Evolutionary conservation across 192 early-diverging fungal genomes (phyloP), one percentile per base, ranked within the genome.

Genomic region (Dimargaris cristalligena): DNA sequence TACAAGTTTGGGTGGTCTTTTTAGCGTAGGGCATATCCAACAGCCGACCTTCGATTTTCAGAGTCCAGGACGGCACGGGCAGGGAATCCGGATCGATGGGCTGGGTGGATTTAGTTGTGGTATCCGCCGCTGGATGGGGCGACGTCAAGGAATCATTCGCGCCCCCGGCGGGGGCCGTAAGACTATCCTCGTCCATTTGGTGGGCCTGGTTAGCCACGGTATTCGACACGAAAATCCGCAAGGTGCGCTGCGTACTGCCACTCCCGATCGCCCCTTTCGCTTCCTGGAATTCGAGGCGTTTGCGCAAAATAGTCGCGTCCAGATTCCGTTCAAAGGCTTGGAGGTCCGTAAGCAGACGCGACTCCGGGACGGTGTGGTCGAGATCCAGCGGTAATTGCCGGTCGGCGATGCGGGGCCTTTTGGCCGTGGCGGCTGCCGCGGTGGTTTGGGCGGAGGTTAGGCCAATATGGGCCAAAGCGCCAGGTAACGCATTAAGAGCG

Each of bases 181-280:
- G n/a, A 14, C n/a, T 13, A n/a, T 29, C 51, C 2, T 80, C 74
- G 9, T 62, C 65, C n/a, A 73, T 65, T 22, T 67, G 67, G 25
- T 73, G 67, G 26, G 67, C 62, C 68, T 95, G 92, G 69, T 93
- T 87, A 4, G 81, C 69, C 28, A 91, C 77, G 8, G 80, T 67
- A 60, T 94, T 93, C n/a, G 90, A 92, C 54, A 97, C 64, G 65
- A 91, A 94, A n/a, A 97, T 73, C 23, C 94, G 82, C 64, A 97
- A 64, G 6, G 81, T 84, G 22, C 91, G 82, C 71, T 85, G 82
- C 63, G 72, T 84, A 65, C 58, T 74, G 76, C 3, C 85, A 85
- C 56, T 86, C 85, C 30, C n/a, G n/a, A n/a, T n/a, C n/a, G n/a
- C 78, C 80, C 52, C 88, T 64, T 18, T 52, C 23, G 88, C 82